These are phyloP conservation scores for Mrakia gelida DNA, from an alignment of 768 basidiomycete species.

Conservation along the genomic window DNA sequence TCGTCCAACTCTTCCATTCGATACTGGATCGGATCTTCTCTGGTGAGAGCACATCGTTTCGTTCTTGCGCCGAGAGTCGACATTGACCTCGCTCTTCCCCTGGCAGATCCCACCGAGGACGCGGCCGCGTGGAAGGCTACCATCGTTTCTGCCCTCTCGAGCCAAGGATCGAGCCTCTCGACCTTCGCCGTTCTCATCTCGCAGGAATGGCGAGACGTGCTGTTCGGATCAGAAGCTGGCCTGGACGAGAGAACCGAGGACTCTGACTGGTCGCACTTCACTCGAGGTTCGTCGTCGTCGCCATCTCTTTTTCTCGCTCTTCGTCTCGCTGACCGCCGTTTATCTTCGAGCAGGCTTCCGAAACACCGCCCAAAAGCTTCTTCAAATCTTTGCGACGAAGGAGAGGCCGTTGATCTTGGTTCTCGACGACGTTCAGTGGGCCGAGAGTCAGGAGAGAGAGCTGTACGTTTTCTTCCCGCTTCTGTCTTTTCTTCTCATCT, in stretches of 20 bases:
- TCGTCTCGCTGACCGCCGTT: background rate
- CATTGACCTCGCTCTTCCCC: background rate
- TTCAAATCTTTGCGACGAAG: slow-evolving; percentile 23
- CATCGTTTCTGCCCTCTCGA: slow-evolving; percentile 35
- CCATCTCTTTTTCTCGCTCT: too few species aligned
- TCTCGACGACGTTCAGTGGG: slow-evolving; percentile 27
- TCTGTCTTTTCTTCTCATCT: background rate
- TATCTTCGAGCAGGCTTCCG: background rate
- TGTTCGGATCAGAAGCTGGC: slow-evolving; percentile 15
- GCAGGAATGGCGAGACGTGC: slow-evolving; percentile 32
- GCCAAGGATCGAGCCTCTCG: slow-evolving; percentile 37
- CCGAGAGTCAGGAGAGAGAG: background rate
- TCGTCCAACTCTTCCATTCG: slow-evolving; percentile 38
- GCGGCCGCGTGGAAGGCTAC: slow-evolving; percentile 33
- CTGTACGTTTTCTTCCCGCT: background rate
- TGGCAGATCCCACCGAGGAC: slow-evolving; percentile 38
- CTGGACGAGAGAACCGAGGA: background rate
- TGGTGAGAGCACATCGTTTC: background rate
- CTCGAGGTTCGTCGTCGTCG: background rate
- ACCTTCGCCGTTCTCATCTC: slow-evolving; percentile 32
- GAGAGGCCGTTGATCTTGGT: slow-evolving; percentile 12
- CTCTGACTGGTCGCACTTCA: background rate
- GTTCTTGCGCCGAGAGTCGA: background rate
- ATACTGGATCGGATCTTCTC: slow-evolving; percentile 38
- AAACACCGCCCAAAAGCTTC: background rate